These are phyloP conservation scores for Rosa chinensis DNA, from an alignment of 306 rosid species.

Conservation along the genomic window DNA sequence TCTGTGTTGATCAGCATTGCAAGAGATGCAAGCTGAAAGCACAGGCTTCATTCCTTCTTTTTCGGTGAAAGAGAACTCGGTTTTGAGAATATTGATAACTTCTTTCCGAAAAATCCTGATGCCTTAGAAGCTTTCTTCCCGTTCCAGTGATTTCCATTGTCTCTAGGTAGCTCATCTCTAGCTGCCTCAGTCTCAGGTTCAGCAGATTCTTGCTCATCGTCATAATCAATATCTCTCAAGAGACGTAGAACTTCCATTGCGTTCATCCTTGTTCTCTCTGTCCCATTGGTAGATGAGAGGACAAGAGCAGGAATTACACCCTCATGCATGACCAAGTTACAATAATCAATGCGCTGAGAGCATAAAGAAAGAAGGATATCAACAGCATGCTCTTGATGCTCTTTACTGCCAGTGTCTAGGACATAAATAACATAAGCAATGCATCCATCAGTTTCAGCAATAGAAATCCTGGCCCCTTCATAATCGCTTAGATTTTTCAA, in stretches of 20 bases:
- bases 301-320: constrained; percentile 50
- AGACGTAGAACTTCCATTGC: constrained; percentile 66
- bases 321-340: constrained; percentile 57
- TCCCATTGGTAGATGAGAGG: constrained; percentile 63
- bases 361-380: constrained; percentile 66
- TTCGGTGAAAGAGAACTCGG: constrained; percentile 20
- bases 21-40: background rate
- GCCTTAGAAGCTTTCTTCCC: constrained; percentile 47
- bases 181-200: constrained; percentile 25
- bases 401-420: constrained; percentile 51
- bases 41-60: constrained; percentile 38
- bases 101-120: constrained; percentile 44
- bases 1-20: background rate
- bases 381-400: constrained; percentile 79
- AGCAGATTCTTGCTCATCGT: constrained; percentile 28
- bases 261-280: constrained; percentile 49
- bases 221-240: constrained; percentile 42
- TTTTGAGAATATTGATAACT: constrained; percentile 39
- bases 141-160: constrained; percentile 22
- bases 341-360: constrained; percentile 58
- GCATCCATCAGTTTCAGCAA: constrained; percentile 78
- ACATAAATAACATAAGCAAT: constrained; percentile 52
- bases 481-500: constrained; percentile 61
- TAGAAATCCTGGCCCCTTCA: constrained; percentile 51
- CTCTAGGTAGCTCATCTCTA: constrained; percentile 27